Percentiles rank a stretch among this genome's conserved stretches.
These are phyloP conservation scores for Phyllosticta capitalensis DNA, from an alignment of 2,329 filamentous ascomycete species.

Conservation along the genomic window DNA sequence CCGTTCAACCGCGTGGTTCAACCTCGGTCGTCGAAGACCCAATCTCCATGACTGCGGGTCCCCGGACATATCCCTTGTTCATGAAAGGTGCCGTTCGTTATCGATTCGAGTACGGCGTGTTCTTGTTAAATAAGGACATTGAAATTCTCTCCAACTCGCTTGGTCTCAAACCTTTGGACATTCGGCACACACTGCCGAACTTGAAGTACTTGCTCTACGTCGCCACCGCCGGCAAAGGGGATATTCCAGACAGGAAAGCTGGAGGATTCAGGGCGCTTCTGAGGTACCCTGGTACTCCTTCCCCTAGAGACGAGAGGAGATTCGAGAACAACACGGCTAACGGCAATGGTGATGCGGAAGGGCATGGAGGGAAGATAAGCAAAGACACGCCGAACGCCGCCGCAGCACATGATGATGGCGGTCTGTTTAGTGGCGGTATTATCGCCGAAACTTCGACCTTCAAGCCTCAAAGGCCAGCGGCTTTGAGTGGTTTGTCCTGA, in stretches of 20 bases:
- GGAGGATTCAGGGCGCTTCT: slow-evolving; percentile 26
- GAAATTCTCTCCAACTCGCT: slow-evolving; percentile 57
- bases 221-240: slow-evolving; percentile 66
- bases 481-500: slow-evolving; percentile 4
- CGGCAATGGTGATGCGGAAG: neutral
- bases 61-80: slow-evolving; percentile 63
- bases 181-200: slow-evolving; percentile 85
- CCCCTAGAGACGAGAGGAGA: neutral
- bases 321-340: slow-evolving; percentile 7
- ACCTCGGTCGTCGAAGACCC: slow-evolving; percentile 67
- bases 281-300: slow-evolving; percentile 9
- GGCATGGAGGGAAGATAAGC: slow-evolving; percentile 4
- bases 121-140: slow-evolving; percentile 93
- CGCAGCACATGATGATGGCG: neutral
- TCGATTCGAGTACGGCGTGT: slow-evolving; percentile 92
- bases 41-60: slow-evolving; percentile 42
- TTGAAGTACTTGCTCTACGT: slow-evolving; percentile 88
- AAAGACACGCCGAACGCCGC: neutral
- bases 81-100: slow-evolving; percentile 63
- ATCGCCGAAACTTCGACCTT: slow-evolving; percentile 6
- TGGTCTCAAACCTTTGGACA: slow-evolving; percentile 73
- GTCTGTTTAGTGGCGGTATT: neutral
- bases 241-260: slow-evolving; percentile 39
- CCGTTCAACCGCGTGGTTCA: slow-evolving; percentile 62
- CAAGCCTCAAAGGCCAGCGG: slow-evolving; percentile 3